Conservation (phyloP, 1,284 basidiomycete species). For the Tilletia indica region DNA sequence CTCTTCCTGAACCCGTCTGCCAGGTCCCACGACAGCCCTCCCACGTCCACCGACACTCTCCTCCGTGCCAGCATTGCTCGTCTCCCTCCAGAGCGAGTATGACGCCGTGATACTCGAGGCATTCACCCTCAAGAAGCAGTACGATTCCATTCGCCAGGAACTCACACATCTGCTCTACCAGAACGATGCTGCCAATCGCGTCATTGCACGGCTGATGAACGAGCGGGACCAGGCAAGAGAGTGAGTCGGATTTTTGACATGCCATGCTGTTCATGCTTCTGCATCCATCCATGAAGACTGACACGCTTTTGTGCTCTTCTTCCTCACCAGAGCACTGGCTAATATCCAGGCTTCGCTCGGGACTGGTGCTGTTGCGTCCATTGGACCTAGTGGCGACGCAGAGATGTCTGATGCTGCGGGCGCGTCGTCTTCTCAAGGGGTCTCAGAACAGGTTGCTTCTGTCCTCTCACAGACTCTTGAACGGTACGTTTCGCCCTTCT, state of each 20-base stretch:
- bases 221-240: constrained; percentile 97
- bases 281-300: not conserved
- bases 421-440: constrained; percentile 58
- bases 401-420: constrained; percentile 72
- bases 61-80: constrained; percentile 87
- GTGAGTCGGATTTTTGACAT: too few relatives aligned
- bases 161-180: constrained; percentile 91
- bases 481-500: constrained; percentile 48
- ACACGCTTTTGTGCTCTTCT: not conserved
- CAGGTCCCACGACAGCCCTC: constrained; percentile 55
- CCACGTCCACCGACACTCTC: constrained; percentile 85
- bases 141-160: constrained; percentile 80
- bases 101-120: constrained; percentile 62
- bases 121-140: constrained; percentile 53
- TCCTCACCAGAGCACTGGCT: constrained; percentile 71
- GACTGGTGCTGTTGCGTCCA: constrained; percentile 24
- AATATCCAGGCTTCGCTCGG: constrained; percentile 49
- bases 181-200: constrained; percentile 93
- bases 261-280: too few relatives aligned
- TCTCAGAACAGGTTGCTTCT: constrained; percentile 72
- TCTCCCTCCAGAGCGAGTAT: constrained; percentile 93
- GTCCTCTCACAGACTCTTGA: constrained; percentile 80
- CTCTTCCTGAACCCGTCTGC: not conserved
- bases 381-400: constrained; percentile 65
- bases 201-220: constrained; percentile 86